phyloP scores from a whole-genome alignment of 805 yeast genomes.

The Kuraishia molischiana region DNA sequence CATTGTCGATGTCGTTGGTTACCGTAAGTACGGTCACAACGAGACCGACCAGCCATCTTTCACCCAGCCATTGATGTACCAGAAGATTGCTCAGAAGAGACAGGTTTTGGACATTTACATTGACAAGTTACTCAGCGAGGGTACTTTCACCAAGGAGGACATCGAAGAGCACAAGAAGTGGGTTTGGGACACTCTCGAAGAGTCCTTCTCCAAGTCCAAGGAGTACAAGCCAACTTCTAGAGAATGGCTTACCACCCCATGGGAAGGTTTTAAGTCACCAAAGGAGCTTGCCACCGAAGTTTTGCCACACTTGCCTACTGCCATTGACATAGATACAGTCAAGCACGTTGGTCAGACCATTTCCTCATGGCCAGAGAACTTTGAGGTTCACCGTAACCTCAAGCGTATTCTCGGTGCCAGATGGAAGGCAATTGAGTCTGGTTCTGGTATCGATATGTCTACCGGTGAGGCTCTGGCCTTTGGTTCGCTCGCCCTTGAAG shows the following conservation, averaged over 20 bases:
- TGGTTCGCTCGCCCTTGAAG: conserved; percentile 87
- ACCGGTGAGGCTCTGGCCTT: conserved; percentile 99
- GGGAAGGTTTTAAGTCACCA: conserved; percentile 99
- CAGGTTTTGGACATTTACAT: conserved; percentile 83
- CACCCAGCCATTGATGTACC: conserved; percentile 98
- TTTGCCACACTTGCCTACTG: conserved; percentile 94
- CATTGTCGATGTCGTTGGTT: conserved; percentile 93
- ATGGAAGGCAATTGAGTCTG: conserved; percentile 71
- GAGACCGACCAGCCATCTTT: conserved; percentile 99
- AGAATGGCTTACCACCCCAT: conserved; percentile 97
- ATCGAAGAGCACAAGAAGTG: conserved; percentile 93
- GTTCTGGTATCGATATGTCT: conserved; percentile 97
- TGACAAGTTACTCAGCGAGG: conserved; percentile 72
- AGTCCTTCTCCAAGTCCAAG: conserved; percentile 78
- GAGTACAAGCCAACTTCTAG: conserved; percentile 85
- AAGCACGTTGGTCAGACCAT: conserved; percentile 71
- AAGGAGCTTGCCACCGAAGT: conserved; percentile 93
- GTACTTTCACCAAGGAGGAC: conserved; percentile 82
- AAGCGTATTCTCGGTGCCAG: conserved; percentile 88
- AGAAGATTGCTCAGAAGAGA: conserved; percentile 80
- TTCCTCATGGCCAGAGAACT: conserved; percentile 78
- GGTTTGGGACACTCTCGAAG: conserved; percentile 95
- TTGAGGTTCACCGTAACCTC: conserved; percentile 89
- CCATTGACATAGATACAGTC: conserved; percentile 60
- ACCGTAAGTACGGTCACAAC: conserved; percentile 98